These are phyloP conservation scores for Saxophila tyrrhenica DNA, from an alignment of 495 filamentous ascomycete genomes.

Conservation along the genomic window DNA sequence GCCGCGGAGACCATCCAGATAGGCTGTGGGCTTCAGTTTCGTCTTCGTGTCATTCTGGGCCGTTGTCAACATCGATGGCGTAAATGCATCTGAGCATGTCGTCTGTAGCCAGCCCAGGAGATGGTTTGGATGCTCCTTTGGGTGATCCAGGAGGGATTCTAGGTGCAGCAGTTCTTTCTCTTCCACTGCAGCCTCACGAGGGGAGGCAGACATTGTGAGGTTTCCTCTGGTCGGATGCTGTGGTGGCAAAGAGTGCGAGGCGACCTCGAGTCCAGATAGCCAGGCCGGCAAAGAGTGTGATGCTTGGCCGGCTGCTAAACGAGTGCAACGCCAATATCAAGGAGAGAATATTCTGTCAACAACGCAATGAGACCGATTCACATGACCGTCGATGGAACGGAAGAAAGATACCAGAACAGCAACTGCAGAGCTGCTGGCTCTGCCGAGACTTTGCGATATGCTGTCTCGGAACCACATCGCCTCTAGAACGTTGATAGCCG, in stretches of 20 bases:
- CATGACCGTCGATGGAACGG: too few relatives aligned
- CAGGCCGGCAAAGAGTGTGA: background rate
- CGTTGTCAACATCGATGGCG: background rate
- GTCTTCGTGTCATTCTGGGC: background rate
- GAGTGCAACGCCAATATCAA: background rate
- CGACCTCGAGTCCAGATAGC: too few relatives aligned
- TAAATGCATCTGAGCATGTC: background rate
- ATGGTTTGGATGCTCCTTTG: background rate
- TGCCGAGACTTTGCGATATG: too few relatives aligned
- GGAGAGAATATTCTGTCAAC: too few relatives aligned
- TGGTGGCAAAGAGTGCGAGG: background rate
- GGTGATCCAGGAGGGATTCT: background rate
- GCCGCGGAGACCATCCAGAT: slow-evolving; percentile 17
- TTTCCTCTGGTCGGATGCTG: background rate
- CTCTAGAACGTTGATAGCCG: too few relatives aligned
- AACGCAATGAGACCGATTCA: too few relatives aligned
- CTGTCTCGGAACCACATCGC: too few relatives aligned
- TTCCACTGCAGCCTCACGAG: background rate
- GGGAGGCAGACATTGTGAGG: background rate
- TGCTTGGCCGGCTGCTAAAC: too few relatives aligned
- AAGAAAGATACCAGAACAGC: too few relatives aligned
- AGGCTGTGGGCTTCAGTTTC: slow-evolving; percentile 10
- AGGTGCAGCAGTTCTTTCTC: background rate
- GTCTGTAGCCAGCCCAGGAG: background rate
- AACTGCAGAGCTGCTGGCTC: too few relatives aligned